phyloP scores from a whole-genome alignment of 73 alveolate genomes.

The Paramecium biaurelia region DNA sequence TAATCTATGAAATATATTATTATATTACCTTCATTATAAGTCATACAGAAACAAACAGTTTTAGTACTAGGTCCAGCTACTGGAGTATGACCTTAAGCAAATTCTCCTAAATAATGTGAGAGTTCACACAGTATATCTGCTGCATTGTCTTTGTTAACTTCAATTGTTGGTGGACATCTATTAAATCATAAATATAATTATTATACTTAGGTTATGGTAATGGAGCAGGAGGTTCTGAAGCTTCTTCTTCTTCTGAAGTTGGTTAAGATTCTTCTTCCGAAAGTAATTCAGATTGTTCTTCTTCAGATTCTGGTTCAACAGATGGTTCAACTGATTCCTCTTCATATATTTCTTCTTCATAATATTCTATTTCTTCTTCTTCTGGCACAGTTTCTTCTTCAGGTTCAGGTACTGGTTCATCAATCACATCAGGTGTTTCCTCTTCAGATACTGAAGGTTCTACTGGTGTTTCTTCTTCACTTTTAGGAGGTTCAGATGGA shows the following conservation, averaged over 20 bases:
- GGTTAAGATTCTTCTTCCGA: background rate
- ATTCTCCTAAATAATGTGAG: conserved; percentile 38
- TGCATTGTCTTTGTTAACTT: conserved; percentile 10
- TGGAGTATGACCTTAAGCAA: conserved; percentile 35
- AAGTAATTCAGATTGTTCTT: background rate
- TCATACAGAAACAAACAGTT: conserved; percentile 35
- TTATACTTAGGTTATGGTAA: background rate
- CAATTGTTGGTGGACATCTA: conserved; percentile 27
- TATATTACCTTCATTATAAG: background rate
- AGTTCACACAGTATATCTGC: conserved; percentile 12
- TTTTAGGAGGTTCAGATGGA: background rate
- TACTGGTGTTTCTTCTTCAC: background rate
- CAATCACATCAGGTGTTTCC: background rate
- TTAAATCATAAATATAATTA: background rate
- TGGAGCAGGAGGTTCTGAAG: background rate
- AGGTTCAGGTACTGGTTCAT: background rate
- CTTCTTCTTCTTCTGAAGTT: background rate
- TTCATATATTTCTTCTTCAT: background rate
- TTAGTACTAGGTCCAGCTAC: background rate
- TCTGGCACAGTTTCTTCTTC: background rate
- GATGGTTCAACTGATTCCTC: background rate
- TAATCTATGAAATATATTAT: background rate
- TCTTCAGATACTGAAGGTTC: background rate
- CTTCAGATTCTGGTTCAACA: background rate
- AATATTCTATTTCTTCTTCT: background rate